These are phyloP conservation scores for Ophiostoma pallidulum DNA, from an alignment of 2,329 filamentous ascomycete genomes.

Conservation along the genomic window DNA sequence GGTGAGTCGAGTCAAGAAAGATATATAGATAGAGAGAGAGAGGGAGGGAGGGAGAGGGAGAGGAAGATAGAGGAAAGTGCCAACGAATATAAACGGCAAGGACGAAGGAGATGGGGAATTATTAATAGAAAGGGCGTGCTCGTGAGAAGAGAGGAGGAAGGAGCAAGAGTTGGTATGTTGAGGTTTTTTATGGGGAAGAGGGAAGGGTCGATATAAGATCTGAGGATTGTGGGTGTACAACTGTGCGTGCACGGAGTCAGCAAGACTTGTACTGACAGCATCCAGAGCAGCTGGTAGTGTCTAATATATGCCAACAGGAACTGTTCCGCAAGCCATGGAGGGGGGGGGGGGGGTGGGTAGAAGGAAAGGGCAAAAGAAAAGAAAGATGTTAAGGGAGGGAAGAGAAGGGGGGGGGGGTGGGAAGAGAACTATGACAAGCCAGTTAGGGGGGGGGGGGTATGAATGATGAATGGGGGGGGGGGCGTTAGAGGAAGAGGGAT, in stretches of 20 bases:
- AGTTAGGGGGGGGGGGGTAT: too few species aligned
- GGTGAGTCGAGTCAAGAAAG: too few species aligned
- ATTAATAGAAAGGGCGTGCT: too few species aligned
- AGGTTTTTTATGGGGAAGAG: constrained; percentile 8
- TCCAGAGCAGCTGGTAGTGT: constrained; percentile 4
- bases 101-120: too few species aligned
- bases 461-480: too few species aligned
- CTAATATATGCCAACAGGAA: background rate
- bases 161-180: background rate
- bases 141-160: too few species aligned
- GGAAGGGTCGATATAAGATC: constrained; percentile 4
- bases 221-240: background rate
- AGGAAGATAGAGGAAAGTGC: background rate
- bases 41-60: background rate
- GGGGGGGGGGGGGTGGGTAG: constrained; percentile 3
- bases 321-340: background rate
- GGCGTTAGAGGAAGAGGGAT: too few species aligned
- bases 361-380: background rate
- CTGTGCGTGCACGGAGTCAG: background rate
- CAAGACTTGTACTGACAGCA: background rate
- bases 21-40: too few species aligned
- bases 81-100: too few species aligned
- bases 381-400: too few species aligned
- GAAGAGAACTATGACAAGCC: too few species aligned
- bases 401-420: too few species aligned